Conservation (phyloP, 805 yeast genomes). For the Isabelozyma heimii region DNA sequence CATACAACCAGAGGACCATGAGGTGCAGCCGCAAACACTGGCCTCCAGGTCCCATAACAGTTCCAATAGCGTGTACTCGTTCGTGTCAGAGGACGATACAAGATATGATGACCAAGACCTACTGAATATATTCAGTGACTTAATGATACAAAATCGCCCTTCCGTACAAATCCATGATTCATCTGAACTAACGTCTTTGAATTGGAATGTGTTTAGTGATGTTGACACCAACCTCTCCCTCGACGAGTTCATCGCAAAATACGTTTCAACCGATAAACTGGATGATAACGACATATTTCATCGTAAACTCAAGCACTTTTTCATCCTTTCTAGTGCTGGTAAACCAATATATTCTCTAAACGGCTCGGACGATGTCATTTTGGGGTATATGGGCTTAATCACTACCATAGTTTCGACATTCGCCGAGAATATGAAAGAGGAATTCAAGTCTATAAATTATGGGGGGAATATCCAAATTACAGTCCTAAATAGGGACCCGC, state of each 20-base stretch:
- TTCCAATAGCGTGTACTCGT: background rate
- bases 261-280: constrained; percentile 14
- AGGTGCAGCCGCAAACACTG: background rate
- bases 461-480: constrained; percentile 51
- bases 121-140: constrained; percentile 18
- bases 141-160: constrained; percentile 9
- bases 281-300: constrained; percentile 16
- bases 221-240: constrained; percentile 1
- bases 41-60: constrained; percentile 1
- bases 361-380: constrained; percentile 64
- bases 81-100: constrained; percentile 3
- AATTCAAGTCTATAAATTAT: constrained; percentile 52
- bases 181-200: constrained; percentile 4
- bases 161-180: background rate
- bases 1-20: background rate
- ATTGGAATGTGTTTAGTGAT: constrained; percentile 12
- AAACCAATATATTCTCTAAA: constrained; percentile 81
- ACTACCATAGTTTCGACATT: constrained; percentile 78
- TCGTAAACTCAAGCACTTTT: constrained; percentile 60
- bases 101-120: constrained; percentile 18
- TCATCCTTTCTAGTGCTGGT: constrained; percentile 80
- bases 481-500: constrained; percentile 62
- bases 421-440: constrained; percentile 38
- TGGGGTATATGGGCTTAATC: constrained; percentile 75
- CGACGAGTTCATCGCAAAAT: constrained; percentile 11